phyloP scores from a whole-genome alignment of 495 filamentous ascomycete genomes.

The Pseudomonodictys pantanalensis region DNA sequence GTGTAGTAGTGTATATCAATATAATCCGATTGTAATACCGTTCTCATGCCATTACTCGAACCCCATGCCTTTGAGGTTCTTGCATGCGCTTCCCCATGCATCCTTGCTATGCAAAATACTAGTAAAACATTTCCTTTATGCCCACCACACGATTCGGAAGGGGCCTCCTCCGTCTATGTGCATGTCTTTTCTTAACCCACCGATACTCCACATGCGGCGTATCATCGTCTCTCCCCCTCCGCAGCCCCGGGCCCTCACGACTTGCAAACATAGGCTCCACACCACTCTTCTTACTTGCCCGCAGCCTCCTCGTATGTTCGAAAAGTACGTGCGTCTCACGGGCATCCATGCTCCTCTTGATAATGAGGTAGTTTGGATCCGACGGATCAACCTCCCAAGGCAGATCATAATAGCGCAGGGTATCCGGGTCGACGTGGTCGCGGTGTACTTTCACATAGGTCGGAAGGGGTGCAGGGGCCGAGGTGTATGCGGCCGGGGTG shows the following conservation, averaged over 20 bases:
- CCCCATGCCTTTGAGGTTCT: too few species aligned
- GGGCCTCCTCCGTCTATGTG: neutral
- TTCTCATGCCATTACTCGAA: too few species aligned
- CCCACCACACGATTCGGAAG: too few species aligned
- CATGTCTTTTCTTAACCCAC: slow-evolving; percentile 6
- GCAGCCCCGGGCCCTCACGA: neutral
- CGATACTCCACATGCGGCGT: neutral
- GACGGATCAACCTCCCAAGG: slow-evolving; percentile 25
- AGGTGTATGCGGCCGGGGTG: neutral
- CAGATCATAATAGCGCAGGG: slow-evolving; percentile 8
- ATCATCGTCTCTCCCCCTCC: neutral
- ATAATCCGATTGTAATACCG: too few species aligned
- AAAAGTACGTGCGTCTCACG: slow-evolving; percentile 6
- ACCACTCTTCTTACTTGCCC: neutral
- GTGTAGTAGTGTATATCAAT: too few species aligned
- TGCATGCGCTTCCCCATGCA: too few species aligned
- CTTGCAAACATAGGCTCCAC: neutral
- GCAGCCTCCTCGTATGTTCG: slow-evolving; percentile 19
- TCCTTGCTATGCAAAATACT: too few species aligned
- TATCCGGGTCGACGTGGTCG: neutral
- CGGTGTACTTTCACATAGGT: neutral
- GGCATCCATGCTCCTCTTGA: neutral
- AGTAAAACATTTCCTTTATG: too few species aligned
- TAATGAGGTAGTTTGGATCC: slow-evolving; percentile 14
- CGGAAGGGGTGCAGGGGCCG: neutral